Base-by-base conservation (phyloP, 192 early-diverging fungal genomes). In the Linderina pennispora region DNA sequence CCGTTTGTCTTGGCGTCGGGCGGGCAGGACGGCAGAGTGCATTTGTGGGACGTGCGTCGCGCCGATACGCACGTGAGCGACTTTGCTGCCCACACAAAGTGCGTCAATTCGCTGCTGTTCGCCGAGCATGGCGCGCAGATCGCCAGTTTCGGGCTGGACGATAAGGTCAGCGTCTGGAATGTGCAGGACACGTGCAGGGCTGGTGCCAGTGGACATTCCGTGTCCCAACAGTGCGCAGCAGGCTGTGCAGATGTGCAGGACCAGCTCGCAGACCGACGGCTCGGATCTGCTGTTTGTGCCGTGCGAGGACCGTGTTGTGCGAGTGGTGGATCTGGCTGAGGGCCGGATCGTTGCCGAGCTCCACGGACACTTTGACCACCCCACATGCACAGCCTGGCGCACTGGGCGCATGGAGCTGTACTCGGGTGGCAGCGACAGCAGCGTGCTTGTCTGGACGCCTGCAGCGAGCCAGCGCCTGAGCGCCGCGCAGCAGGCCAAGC, bases 41-140 rank as follows among this genome's bases (percentile, higher is more conserved):
- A 79, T 10, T 50, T 92, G 34, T 96, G 92, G 92, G 92, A 96
- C 60, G 81, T 92, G 23, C 80, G 92, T 25, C 83, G 80, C 43
- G 77, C 89, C 6, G 55, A 76, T 14, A 52, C 88, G 5, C 84
- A 80, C 18, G 35, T 95, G n/a, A n/a, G n/a, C n/a, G n/a, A n/a
- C n/a, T 17, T 5, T 17, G 21, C 8, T 40, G 21, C 21, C 8
- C 38, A 20, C 8, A 14, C 5, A 14, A 14, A 5, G 8, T 5
- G 6, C 14, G 38, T 40, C 14, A 40, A 40, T 14, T 22, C 21
- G 5, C 6, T 40, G 14, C 5, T 22, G 21, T 22, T 40, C 21
- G n/a, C 17, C 5, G 8, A 40, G 6, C 6, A 40, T 22, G 17
- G 17, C 6, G 16, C 7, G 6, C 6, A 14, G 6, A 40, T 40